These are phyloP conservation scores for Didymella sp. DNA, from an alignment of 2,329 filamentous ascomycete species.

Conservation along the genomic window DNA sequence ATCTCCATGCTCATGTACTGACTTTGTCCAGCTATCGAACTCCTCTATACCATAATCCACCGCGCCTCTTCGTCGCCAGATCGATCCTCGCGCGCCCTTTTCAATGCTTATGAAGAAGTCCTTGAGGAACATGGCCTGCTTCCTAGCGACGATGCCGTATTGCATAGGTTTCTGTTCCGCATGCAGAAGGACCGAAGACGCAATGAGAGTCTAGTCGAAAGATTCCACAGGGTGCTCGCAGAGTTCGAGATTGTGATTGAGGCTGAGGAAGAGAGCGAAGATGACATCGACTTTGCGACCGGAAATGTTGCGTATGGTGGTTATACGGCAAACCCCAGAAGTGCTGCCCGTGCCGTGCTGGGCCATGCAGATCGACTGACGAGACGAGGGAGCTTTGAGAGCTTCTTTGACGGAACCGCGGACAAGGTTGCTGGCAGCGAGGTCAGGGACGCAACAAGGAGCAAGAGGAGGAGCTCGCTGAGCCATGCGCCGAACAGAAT, in stretches of 20 bases:
- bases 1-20: constrained; percentile 8
- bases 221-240: constrained; percentile 72
- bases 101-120: constrained; percentile 78
- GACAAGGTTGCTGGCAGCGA: constrained; percentile 58
- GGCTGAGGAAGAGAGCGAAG: constrained; percentile 49
- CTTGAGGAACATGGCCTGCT: constrained; percentile 74
- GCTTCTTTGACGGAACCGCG: constrained; percentile 63
- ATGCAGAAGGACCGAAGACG: constrained; percentile 55
- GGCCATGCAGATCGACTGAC: constrained; percentile 23
- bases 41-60: constrained; percentile 78
- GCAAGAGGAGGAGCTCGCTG: constrained; percentile 29
- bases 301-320: constrained; percentile 14
- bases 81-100: constrained; percentile 70
- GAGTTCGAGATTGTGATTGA: constrained; percentile 69
- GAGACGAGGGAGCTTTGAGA: constrained; percentile 64
- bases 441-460: constrained; percentile 27
- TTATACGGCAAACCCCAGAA: background rate
- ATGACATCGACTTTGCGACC: constrained; percentile 36
- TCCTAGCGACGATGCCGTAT: constrained; percentile 75
- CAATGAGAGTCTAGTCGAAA: constrained; percentile 64
- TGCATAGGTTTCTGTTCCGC: constrained; percentile 79
- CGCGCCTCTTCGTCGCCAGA: constrained; percentile 72
- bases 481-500: constrained; percentile 17
- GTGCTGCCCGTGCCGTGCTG: constrained; percentile 14
- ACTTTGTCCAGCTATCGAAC: constrained; percentile 69